Base-by-base conservation (phyloP, 1,139 yeast species). In the Saccharomyces pastorianus region DNA sequence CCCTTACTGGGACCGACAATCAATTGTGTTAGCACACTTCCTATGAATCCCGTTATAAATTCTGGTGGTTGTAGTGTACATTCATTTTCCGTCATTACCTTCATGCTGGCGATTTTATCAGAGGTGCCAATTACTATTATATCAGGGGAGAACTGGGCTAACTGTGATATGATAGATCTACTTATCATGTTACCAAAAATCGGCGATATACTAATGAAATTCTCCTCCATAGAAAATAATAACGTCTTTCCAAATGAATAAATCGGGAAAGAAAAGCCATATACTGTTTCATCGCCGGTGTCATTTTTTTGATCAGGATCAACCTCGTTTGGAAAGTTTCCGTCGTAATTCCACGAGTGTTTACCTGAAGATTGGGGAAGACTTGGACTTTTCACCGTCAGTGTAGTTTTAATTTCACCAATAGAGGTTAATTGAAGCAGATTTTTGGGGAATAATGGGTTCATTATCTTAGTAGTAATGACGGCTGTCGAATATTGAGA, bases 31-130 rank as follows among this genome's bases (percentile, higher is more conserved):
- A 66, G 20, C 4, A 67, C 28, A 32, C 65, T 59, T 5, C 69
- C 70, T 38, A 63, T 56, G 48, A 66, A 67, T 3, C 67, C 70
- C 1, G 70, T 63, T 8, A 67, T 56, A 47, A 69, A 68, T 55
- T 69, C 73, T 6, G 71, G 71, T 7, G 71, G 70, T 6, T 49
- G 55, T 32, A 69, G 51, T 6, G 60, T 46, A 47, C 63, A 57
- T 5, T 53, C 49, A 6, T 38, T 46, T 13, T 51, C 25, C 20
- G 58, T 46, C 3, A 64, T 47, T 23, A 27, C 41, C 53, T 64
- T 66, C 29, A 62, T 25, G 11, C 54, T 56, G 20, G 59, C 56
- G 11, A 67, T 54, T 50, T 63, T 61, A 51, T 68, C 71, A 2
- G 70, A 66, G n/a, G 65, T 57, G 7, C 70, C 69, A 20, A 65